These are phyloP conservation scores for Raffaelea ambrosiae DNA, from an alignment of 2,329 filamentous ascomycete species.

Conservation along the genomic window DNA sequence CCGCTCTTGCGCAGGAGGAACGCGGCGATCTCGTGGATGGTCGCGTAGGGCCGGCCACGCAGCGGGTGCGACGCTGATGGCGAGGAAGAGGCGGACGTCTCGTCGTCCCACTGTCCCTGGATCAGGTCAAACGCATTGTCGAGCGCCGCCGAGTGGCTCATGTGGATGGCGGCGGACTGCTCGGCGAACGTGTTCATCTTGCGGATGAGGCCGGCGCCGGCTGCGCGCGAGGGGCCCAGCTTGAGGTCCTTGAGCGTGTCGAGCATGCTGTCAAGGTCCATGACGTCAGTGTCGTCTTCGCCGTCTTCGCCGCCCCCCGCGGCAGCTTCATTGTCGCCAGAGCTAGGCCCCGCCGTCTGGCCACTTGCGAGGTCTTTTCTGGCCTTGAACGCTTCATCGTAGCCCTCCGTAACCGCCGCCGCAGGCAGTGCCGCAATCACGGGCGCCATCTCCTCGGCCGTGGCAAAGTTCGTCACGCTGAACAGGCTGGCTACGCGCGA, in stretches of 20 bases:
- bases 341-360: no score
- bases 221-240: constrained; percentile 31
- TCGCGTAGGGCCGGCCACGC: constrained; percentile 24
- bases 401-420: no score
- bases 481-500: constrained; percentile 37
- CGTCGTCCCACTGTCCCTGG: background rate
- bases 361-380: background rate
- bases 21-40: constrained; percentile 41
- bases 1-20: constrained; percentile 23
- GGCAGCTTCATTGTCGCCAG: no score
- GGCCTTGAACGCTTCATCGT: no score
- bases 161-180: constrained; percentile 35
- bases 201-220: constrained; percentile 32
- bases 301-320: background rate
- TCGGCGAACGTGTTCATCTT: constrained; percentile 39
- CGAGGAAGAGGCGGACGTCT: no score
- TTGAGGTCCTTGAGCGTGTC: constrained; percentile 29
- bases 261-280: constrained; percentile 12
- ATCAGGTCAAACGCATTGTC: constrained; percentile 36
- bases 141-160: constrained; percentile 37
- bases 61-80: no score
- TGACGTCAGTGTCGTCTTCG: no score
- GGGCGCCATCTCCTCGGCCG: constrained; percentile 30
- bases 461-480: constrained; percentile 38
- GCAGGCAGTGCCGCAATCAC: constrained; percentile 28